Evolutionary conservation across 1,284 basidiomycete species (phyloP).

Genomic region (Marasmius sp.): DNA sequence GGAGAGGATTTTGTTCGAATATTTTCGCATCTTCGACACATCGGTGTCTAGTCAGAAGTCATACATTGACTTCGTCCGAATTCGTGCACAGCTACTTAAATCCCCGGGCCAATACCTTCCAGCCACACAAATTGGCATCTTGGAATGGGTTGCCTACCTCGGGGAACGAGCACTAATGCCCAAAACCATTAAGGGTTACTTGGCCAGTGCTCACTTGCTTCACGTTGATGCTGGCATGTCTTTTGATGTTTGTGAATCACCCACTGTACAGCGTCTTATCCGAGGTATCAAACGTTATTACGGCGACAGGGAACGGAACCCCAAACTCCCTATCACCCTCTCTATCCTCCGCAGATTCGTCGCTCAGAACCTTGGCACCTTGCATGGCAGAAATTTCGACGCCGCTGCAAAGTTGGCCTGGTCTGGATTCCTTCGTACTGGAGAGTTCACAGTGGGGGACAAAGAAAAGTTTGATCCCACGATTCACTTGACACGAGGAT

Average conservation of each 20-base stretch:
- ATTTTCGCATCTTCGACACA: neutral
- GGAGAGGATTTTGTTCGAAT: constrained; percentile 63
- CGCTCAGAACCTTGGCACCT: no score
- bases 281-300: neutral
- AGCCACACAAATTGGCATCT: constrained; percentile 18
- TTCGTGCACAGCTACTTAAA: constrained; percentile 12
- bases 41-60: constrained; percentile 3
- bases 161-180: constrained; percentile 22
- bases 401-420: neutral
- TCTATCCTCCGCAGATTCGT: no score
- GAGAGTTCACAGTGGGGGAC: neutral
- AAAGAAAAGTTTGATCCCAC: neutral
- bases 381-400: no score
- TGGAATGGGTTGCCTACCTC: constrained; percentile 29
- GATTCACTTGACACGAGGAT: neutral
- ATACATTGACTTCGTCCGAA: constrained; percentile 28
- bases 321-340: neutral
- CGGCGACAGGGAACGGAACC: neutral
- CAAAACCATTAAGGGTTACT: constrained; percentile 27
- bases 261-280: neutral
- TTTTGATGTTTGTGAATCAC: constrained; percentile 12
- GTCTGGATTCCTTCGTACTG: neutral
- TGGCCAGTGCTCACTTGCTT: constrained; percentile 16
- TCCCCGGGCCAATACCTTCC: neutral
- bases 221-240: constrained; percentile 23